Base-by-base conservation (phyloP, 202 grass and related monocot genomes). In the Tripidium arundinaceum region DNA sequence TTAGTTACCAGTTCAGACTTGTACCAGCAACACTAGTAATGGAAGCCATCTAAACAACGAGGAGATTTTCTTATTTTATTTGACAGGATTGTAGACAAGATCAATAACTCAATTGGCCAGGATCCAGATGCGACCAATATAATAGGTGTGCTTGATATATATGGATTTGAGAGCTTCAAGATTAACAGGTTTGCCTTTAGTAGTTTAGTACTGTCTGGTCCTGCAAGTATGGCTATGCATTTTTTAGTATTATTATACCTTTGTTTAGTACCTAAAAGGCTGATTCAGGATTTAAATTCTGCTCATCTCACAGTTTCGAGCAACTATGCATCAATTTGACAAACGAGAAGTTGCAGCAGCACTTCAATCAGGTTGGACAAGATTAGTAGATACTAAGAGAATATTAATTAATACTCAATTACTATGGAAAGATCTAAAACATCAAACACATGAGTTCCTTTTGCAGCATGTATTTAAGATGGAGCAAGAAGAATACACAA, bases 401-500 rank as follows among this genome's bases (percentile, higher is more conserved):
- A 10, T 74, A 33, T 55, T 79, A 26, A 7, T 37, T 63, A 47
- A 28, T 71, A 83, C 24, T 77, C 28, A 71, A 36, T 75, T 73
- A 22, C 49, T 74, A 59, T 22, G 15, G 55, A 52, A 45, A 62
- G 26, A 68, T 78, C 22, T 80, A 49, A 45, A 46, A 55, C n/a
- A 68, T 72, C 22, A 75, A 65, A 73, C 41, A 26, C 57, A 16
- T 49, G 37, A 81, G 68, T 80, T 86, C 39, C 70, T 80, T 50
- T 27, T 72, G 82, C 89, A 97, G 91, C 94, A 98, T 19, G 94
- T 98, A 64, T 98, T 98, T 70, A 98, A 98, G 86, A 98, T 98
- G 94, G 94, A 98, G 81, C 94, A 98, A 85, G 94, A 98, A 83
- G 94, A 98, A 41, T 98, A 98, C 65, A 98, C 94, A 66, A 92